These are phyloP conservation scores for Geotrichum reessii DNA, from an alignment of 1,139 yeast genomes.

Conservation along the genomic window DNA sequence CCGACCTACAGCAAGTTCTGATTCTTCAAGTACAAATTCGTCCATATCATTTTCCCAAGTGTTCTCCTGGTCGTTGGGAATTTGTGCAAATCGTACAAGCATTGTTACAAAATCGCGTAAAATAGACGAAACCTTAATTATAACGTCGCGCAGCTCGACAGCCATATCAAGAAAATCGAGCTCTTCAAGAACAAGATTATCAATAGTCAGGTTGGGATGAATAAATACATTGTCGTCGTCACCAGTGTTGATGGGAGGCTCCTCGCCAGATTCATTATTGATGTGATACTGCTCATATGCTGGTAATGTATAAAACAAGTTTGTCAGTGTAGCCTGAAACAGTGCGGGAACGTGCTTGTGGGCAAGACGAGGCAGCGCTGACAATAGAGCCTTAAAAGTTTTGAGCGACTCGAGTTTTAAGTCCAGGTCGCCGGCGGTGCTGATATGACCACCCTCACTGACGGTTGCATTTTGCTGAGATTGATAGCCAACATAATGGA, in stretches of 20 bases:
- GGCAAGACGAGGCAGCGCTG: slow-evolving; percentile 13
- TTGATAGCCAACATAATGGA: slow-evolving; percentile 19
- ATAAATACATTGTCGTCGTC: slow-evolving; percentile 29
- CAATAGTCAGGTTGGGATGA: slow-evolving; percentile 15
- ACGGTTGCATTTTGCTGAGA: slow-evolving; percentile 14
- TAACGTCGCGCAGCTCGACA: slow-evolving; percentile 10
- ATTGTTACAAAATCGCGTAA: slow-evolving; percentile 21
- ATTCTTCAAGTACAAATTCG: slow-evolving; percentile 61
- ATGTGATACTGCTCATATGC: slow-evolving; percentile 8
- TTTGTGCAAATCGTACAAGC: slow-evolving; percentile 24
- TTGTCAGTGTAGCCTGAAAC: slow-evolving; percentile 12
- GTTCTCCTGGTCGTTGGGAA: slow-evolving; percentile 29
- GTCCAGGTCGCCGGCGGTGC: slow-evolving; percentile 13
- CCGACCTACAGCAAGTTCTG: slow-evolving; percentile 51
- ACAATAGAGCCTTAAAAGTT: slow-evolving; percentile 8
- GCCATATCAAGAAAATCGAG: slow-evolving; percentile 17
- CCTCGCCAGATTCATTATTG: slow-evolving; percentile 15
- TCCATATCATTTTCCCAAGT: slow-evolving; percentile 54
- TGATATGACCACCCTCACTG: not conserved
- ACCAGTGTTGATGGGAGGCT: slow-evolving; percentile 22
- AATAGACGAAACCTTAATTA: slow-evolving; percentile 5
- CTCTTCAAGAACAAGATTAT: slow-evolving; percentile 12
- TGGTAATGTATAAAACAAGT: slow-evolving; percentile 11
- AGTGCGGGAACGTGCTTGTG: slow-evolving; percentile 7
- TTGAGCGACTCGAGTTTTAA: slow-evolving; percentile 16